These are phyloP conservation scores for Arachis hypogaea DNA, from an alignment of 306 rosid genomes.

Conservation along the genomic window DNA sequence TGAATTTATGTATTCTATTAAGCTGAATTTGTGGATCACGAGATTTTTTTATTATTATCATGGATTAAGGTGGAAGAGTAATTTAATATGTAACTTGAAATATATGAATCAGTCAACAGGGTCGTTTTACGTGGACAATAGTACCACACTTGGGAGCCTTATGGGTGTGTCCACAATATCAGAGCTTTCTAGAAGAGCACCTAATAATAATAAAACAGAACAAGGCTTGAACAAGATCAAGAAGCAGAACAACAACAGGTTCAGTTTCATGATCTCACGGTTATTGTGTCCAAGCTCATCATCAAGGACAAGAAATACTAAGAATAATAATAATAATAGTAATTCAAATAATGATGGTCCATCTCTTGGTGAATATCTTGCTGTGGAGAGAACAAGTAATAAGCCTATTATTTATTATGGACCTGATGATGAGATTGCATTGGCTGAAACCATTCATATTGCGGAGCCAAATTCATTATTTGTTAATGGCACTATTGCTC, in stretches of 20 bases:
- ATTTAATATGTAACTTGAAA: too few relatives aligned
- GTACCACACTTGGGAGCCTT: slow-evolving; percentile 78
- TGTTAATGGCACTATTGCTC: slow-evolving; percentile 37
- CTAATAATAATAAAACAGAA: slow-evolving; percentile 56
- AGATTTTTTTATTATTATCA: too few relatives aligned
- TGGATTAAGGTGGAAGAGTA: too few relatives aligned
- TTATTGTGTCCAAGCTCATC: slow-evolving; percentile 14
- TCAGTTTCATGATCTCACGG: slow-evolving; percentile 12
- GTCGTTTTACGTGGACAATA: slow-evolving; percentile 72
- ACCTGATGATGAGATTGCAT: slow-evolving; percentile 32
- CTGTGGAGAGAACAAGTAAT: slow-evolving; percentile 36
- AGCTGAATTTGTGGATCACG: too few relatives aligned
- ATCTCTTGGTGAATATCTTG: slow-evolving; percentile 44
- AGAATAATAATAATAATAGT: neutral
- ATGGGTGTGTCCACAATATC: slow-evolving; percentile 67
- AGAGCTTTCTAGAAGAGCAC: slow-evolving; percentile 68
- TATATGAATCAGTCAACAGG: slow-evolving; percentile 63
- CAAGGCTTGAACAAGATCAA: slow-evolving; percentile 32
- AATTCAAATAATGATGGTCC: neutral
- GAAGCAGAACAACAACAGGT: slow-evolving; percentile 37
- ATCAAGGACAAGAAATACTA: neutral
- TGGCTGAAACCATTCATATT: slow-evolving; percentile 15
- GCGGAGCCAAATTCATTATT: slow-evolving; percentile 26
- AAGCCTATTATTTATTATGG: neutral
- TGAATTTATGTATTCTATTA: too few relatives aligned